A percentile compares a stretch with the other conserved stretches of the same genome.
phyloP scores from a whole-genome alignment of 768 basidiomycete genomes.

The Termitomyces sp. region DNA sequence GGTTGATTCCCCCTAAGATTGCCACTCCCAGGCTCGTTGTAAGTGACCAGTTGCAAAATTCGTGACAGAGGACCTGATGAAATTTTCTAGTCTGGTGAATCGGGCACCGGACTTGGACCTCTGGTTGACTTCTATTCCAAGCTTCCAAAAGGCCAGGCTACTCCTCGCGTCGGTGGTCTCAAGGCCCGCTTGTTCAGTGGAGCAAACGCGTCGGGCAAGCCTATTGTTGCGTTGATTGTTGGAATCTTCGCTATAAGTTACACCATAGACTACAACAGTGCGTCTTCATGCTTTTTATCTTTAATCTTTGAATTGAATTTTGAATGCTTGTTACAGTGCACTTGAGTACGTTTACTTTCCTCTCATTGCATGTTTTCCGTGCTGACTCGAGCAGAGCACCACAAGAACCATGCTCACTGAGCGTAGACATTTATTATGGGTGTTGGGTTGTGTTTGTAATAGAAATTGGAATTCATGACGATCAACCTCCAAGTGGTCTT shows the following conservation, averaged over 20 bases:
- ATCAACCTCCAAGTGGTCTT: neutral
- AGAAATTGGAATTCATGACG: constrained; percentile 7
- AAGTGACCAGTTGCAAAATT: constrained; percentile 21
- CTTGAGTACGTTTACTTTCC: constrained; percentile 53
- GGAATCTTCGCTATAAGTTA: constrained; percentile 75
- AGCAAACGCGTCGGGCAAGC: constrained; percentile 75
- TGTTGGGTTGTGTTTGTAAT: constrained; percentile 8
- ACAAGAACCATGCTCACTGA: constrained; percentile 88
- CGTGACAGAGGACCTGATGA: neutral
- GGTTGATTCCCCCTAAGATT: constrained; percentile 91
- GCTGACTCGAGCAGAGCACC: constrained; percentile 57
- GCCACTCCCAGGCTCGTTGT: constrained; percentile 89
- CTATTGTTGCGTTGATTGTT: constrained; percentile 57
- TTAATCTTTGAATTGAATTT: neutral
- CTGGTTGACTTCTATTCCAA: constrained; percentile 97
- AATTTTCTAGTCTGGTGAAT: constrained; percentile 62
- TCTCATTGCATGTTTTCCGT: neutral
- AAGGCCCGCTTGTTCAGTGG: constrained; percentile 82
- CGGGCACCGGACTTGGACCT: constrained; percentile 72
- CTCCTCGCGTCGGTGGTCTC: constrained; percentile 58
- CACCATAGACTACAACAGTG: constrained; percentile 87
- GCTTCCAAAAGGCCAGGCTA: constrained; percentile 83
- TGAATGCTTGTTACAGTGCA: constrained; percentile 51
- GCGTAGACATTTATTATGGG: constrained; percentile 7
- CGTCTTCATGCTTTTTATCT: constrained; percentile 28